Conservation (phyloP, 2,329 filamentous ascomycete genomes). For the Fusarium mexicanum region DNA sequence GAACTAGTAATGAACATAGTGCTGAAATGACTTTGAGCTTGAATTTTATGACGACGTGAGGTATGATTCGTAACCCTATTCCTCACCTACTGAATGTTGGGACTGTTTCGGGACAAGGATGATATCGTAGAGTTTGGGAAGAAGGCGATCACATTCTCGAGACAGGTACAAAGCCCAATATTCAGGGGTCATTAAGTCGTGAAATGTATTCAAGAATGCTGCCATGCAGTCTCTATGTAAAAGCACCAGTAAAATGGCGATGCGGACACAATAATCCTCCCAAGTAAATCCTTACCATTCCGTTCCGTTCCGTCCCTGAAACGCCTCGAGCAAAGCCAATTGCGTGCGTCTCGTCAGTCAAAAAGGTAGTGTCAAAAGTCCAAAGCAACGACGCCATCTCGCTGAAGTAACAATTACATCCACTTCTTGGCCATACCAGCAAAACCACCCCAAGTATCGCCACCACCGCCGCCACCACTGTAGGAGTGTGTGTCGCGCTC, state of each 20-base stretch:
- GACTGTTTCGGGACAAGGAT: not conserved
- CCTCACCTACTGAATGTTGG: not conserved
- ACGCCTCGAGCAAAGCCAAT: conserved; percentile 33
- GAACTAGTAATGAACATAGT: conserved; percentile 47
- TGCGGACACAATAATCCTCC: conserved; percentile 7
- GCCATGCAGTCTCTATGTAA: conserved; percentile 16
- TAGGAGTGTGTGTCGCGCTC: conserved; percentile 52
- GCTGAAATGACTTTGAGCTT: conserved; percentile 21
- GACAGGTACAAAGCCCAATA: not conserved
- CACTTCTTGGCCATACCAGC: conserved; percentile 55
- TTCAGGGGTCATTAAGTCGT: conserved; percentile 31
- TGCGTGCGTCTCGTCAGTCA: conserved; percentile 7
- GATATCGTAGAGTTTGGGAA: not conserved
- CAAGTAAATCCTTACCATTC: not conserved
- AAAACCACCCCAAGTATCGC: conserved; percentile 50
- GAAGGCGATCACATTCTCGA: conserved; percentile 14
- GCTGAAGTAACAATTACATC: conserved; percentile 42
- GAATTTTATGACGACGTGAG: not conserved
- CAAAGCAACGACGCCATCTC: conserved; percentile 7
- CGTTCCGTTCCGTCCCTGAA: conserved; percentile 26
- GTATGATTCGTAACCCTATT: not conserved
- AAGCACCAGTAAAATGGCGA: not conserved
- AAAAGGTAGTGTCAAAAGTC: not conserved
- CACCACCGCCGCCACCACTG: conserved; percentile 38
- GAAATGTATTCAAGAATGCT: conserved; percentile 31